phyloP scores from a whole-genome alignment of 2,329 filamentous ascomycete species.

The Hypoxylon sp. region DNA sequence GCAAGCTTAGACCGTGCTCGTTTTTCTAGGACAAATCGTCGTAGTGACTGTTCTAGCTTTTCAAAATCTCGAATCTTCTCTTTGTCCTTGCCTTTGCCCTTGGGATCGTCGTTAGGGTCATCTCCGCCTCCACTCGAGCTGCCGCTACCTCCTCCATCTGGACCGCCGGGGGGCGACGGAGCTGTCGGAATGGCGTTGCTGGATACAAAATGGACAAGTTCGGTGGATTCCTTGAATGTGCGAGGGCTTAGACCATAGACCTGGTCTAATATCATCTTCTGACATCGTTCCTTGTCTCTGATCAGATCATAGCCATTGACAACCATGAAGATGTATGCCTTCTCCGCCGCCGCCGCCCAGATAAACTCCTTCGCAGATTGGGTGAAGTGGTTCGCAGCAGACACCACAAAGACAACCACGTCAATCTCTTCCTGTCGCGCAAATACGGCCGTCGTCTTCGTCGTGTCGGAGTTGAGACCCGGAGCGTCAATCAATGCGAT shows the following conservation, averaged over 20 bases:
- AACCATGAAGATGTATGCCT: conserved; percentile 98
- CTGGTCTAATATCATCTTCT: conserved; percentile 93
- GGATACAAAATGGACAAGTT: conserved; percentile 97
- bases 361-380: conserved; percentile 98
- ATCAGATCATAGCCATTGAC: conserved; percentile 98
- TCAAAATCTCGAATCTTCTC: conserved; percentile 92
- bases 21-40: conserved; percentile 95
- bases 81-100: conserved; percentile 85
- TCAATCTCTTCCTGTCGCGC: conserved; percentile 98
- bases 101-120: conserved; percentile 65
- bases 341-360: conserved; percentile 91
- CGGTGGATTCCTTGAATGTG: conserved; percentile 89
- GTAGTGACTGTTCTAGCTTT: conserved; percentile 84
- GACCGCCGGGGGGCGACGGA: conserved; percentile 64
- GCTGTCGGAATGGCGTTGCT: conserved; percentile 90
- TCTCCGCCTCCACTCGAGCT: conserved; percentile 64
- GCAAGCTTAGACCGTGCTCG: conserved; percentile 93
- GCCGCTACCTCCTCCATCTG: conserved; percentile 62
- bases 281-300: conserved; percentile 86
- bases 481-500: conserved; percentile 97
- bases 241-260: conserved; percentile 86
- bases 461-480: conserved; percentile 92
- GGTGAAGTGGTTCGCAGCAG: conserved; percentile 96
- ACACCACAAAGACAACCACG: conserved; percentile 97
- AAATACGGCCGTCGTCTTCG: conserved; percentile 97